Conservation (phyloP, 805 yeast species). For the Wickerhamiella kurtzmanii region DNA sequence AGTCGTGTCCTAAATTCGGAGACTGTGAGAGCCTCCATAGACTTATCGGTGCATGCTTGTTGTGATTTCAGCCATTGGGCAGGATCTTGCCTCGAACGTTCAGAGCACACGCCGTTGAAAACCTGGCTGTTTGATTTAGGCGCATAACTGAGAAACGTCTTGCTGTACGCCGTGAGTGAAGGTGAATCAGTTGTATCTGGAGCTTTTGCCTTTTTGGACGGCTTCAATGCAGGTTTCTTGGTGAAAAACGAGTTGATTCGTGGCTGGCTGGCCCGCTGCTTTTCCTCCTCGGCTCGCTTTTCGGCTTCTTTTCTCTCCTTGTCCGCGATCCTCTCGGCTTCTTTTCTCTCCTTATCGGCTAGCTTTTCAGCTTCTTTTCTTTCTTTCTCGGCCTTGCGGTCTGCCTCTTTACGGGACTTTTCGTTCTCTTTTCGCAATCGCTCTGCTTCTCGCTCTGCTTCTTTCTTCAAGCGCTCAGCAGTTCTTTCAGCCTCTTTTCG, state of each 20-base stretch:
- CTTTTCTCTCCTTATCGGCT: slow-evolving; percentile 12
- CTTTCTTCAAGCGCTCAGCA: slow-evolving; percentile 12
- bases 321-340: slow-evolving; percentile 14
- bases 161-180: slow-evolving; percentile 18
- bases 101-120: slow-evolving; percentile 8
- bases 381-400: slow-evolving; percentile 14
- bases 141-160: slow-evolving; percentile 24
- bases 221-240: slow-evolving; percentile 7
- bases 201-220: slow-evolving; percentile 1
- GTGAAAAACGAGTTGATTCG: slow-evolving; percentile 17
- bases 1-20: not conserved
- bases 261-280: slow-evolving; percentile 15
- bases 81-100: slow-evolving; percentile 8
- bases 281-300: slow-evolving; percentile 10
- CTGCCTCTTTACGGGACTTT: slow-evolving; percentile 16
- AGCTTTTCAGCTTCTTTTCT: slow-evolving; percentile 15
- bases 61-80: slow-evolving; percentile 8
- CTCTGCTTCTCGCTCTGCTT: slow-evolving; percentile 7
- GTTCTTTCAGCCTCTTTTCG: slow-evolving; percentile 13
- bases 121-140: slow-evolving; percentile 20
- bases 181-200: not conserved
- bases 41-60: not conserved
- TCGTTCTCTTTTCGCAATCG: slow-evolving; percentile 8
- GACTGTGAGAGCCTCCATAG: not conserved
- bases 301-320: slow-evolving; percentile 12